Percentiles rank a stretch among this genome's conserved stretches.
Evolutionary conservation across 495 filamentous ascomycete species (phyloP).

Genomic region (Chlorociboria aeruginascens): DNA sequence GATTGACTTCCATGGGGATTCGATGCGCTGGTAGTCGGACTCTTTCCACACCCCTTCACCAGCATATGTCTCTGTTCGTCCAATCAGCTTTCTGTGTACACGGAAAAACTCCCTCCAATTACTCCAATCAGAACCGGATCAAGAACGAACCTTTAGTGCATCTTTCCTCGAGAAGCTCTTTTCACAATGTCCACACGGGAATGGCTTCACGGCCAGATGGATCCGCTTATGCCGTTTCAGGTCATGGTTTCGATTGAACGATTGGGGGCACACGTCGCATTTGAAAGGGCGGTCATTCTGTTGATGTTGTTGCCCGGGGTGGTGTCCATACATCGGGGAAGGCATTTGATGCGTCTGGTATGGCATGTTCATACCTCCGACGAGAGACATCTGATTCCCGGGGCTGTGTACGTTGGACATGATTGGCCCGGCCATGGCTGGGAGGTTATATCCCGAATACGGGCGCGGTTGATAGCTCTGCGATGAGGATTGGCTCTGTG

Average conservation of each 20-base stretch:
- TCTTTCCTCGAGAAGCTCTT: conserved; percentile 97
- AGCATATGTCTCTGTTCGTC: conserved; percentile 68
- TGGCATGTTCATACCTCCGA: conserved; percentile 47
- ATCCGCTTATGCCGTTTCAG: conserved; percentile 93
- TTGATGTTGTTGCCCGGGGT: conserved; percentile 33
- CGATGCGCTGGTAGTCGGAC: conserved; percentile 2
- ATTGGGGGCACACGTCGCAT: conserved; percentile 82
- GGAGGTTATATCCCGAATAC: conserved; percentile 43
- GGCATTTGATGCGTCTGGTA: conserved; percentile 24
- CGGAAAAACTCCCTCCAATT: conserved; percentile 5
- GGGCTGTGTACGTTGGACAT: conserved; percentile 65
- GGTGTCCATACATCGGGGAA: conserved; percentile 21
- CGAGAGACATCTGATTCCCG: conserved; percentile 51
- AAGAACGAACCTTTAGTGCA: conserved; percentile 69
- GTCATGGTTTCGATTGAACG: conserved; percentile 96
- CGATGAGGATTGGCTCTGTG: conserved; percentile 29
- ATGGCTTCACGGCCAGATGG: conserved; percentile 90
- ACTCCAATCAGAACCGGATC: conserved; percentile 5
- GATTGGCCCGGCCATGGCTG: conserved; percentile 55
- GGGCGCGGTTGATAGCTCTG: conserved; percentile 33
- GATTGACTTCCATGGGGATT: conserved; percentile 16
- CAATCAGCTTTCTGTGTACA: conserved; percentile 19
- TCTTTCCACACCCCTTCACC: conserved; percentile 77
- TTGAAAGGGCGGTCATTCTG: conserved; percentile 83
- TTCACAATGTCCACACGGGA: conserved; percentile 81